Evolutionary conservation across 163 green algal genomes (phyloP).

Genomic region (Chlamydomonas reinhardtii): DNA sequence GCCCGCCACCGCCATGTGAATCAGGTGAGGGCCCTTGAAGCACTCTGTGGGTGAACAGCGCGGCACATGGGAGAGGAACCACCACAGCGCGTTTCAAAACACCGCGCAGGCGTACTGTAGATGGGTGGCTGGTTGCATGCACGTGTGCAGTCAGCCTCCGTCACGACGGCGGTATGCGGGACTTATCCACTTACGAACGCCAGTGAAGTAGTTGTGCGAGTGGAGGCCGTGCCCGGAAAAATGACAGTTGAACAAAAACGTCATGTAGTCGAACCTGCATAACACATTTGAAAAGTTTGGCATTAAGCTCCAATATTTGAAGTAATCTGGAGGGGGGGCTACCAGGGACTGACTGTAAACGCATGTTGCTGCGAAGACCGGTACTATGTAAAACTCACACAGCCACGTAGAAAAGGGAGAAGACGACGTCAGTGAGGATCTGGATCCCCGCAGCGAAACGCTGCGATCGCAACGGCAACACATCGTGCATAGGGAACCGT

Average conservation of each 20-base stretch:
- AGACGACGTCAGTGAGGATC: constrained; percentile 33
- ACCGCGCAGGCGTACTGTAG: background rate
- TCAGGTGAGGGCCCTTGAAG: constrained; percentile 32
- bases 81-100: no score
- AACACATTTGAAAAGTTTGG: no score
- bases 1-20: constrained; percentile 38
- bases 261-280: constrained; percentile 51
- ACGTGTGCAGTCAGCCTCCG: no score
- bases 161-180: no score
- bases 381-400: constrained; percentile 5
- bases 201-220: constrained; percentile 28
- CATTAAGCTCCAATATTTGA: no score
- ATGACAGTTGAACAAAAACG: constrained; percentile 45
- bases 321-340: no score
- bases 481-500: no score
- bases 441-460: constrained; percentile 9
- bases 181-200: constrained; percentile 1
- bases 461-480: background rate
- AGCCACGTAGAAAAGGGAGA: constrained; percentile 8
- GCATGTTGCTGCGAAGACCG: background rate
- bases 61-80: background rate
- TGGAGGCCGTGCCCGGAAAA: background rate
- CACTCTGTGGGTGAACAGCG: constrained; percentile 17
- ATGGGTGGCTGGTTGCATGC: background rate
- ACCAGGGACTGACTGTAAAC: no score